Evolutionary conservation across 2,329 filamentous ascomycete genomes (phyloP).

Genomic region (Nigrospora oryzae): DNA sequence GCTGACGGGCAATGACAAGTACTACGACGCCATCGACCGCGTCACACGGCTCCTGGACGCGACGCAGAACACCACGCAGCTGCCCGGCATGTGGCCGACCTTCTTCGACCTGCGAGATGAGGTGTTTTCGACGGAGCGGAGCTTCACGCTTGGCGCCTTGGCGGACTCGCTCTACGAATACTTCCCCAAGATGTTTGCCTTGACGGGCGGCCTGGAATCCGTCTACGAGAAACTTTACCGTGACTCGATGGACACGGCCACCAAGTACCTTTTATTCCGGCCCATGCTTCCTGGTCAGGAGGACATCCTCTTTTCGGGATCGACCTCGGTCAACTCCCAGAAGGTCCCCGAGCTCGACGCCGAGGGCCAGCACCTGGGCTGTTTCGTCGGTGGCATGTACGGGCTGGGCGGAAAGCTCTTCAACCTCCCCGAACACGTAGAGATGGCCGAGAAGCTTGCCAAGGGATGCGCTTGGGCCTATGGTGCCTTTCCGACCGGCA

Average conservation of each 20-base stretch:
- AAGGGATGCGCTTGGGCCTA: constrained; percentile 54
- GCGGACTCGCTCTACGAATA: constrained; percentile 54
- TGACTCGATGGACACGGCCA: constrained; percentile 48
- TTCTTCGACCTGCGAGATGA: constrained; percentile 50
- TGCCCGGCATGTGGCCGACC: constrained; percentile 72
- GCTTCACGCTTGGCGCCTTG: constrained; percentile 45
- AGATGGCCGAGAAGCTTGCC: constrained; percentile 37
- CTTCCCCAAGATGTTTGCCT: constrained; percentile 51
- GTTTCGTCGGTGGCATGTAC: constrained; percentile 41
- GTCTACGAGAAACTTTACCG: constrained; percentile 60
- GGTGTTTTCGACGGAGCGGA: constrained; percentile 25
- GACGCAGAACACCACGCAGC: constrained; percentile 57
- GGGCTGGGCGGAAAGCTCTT: constrained; percentile 36
- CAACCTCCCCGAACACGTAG: constrained; percentile 33
- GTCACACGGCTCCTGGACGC: constrained; percentile 63
- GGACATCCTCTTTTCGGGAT: constrained; percentile 49
- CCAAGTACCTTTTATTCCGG: constrained; percentile 58
- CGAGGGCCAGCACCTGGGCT: constrained; percentile 30
- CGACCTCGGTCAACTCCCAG: constrained; percentile 1
- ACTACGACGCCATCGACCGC: constrained; percentile 67
- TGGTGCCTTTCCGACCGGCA: constrained; percentile 39
- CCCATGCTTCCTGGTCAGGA: constrained; percentile 54
- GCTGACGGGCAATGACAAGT: constrained; percentile 59
- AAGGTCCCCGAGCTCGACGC: background rate
- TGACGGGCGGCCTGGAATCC: constrained; percentile 54